Evolutionary conservation across 2,329 filamentous ascomycete species (phyloP).

Genomic region (Sphaerostilbella broomeana): DNA sequence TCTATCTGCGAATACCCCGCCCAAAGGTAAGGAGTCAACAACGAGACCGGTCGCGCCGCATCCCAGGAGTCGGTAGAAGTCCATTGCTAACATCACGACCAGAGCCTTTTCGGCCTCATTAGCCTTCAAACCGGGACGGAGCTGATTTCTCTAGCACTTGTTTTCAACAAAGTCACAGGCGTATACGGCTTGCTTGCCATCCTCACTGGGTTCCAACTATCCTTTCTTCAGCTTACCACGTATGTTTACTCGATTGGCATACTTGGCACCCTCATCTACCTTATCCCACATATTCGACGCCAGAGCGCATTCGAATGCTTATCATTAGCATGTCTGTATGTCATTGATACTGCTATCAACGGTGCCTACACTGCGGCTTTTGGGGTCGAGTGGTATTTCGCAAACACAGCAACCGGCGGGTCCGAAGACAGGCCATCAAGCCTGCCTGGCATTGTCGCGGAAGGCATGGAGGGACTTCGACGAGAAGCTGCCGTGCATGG

Average conservation of each 20-base stretch:
- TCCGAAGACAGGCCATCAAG: slow-evolving; percentile 19
- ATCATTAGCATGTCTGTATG: slow-evolving; percentile 76
- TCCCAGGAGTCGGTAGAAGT: neutral
- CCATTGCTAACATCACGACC: slow-evolving; percentile 16
- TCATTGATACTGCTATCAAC: slow-evolving; percentile 76
- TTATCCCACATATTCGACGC: slow-evolving; percentile 73
- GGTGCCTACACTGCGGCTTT: slow-evolving; percentile 76
- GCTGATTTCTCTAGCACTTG: slow-evolving; percentile 72
- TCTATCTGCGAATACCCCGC: slow-evolving; percentile 33
- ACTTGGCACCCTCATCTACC: slow-evolving; percentile 59
- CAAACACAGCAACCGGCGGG: slow-evolving; percentile 46
- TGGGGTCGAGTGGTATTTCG: slow-evolving; percentile 77
- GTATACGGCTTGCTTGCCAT: slow-evolving; percentile 86
- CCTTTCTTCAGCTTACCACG: slow-evolving; percentile 77
- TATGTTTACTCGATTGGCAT: slow-evolving; percentile 80
- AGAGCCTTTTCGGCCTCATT: slow-evolving; percentile 83
- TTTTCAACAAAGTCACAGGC: slow-evolving; percentile 89
- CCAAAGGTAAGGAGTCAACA: slow-evolving; percentile 30
- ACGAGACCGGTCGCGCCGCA: neutral
- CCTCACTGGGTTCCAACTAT: slow-evolving; percentile 78
- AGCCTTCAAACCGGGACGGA: slow-evolving; percentile 81
- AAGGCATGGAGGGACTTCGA: slow-evolving; percentile 29
- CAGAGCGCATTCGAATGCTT: slow-evolving; percentile 75
- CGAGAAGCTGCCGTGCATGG: slow-evolving; percentile 29
- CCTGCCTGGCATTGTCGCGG: slow-evolving; percentile 22